Evolutionary conservation across 352 stramenopile species (phyloP).

Genomic region (Pythium rhizo-oryzae): DNA sequence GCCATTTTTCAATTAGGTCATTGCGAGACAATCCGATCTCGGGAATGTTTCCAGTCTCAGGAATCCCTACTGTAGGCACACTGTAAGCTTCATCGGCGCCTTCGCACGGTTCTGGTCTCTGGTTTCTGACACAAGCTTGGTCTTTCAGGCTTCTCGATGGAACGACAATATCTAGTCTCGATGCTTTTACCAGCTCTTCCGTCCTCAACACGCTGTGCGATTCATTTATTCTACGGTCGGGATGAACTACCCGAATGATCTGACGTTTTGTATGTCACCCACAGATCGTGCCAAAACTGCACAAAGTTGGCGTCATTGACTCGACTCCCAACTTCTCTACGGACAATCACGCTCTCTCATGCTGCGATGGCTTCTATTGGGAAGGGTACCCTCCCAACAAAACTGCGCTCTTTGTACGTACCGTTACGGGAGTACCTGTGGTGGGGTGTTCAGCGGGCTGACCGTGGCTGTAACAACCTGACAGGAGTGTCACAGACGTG

Average conservation of each 20-base stretch:
- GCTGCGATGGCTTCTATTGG: neutral
- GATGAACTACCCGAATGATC: neutral
- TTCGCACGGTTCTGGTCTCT: neutral
- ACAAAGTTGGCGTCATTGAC: neutral
- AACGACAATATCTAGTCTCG: neutral
- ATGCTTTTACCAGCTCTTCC: neutral
- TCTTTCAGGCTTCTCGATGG: constrained; percentile 4
- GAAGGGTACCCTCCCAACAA: neutral
- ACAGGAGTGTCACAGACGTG: constrained; percentile 2
- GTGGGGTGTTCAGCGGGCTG: too few species aligned
- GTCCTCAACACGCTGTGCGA: neutral
- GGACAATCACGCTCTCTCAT: neutral
- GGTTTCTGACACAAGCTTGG: neutral
- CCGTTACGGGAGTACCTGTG: too few species aligned
- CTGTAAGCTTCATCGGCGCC: neutral
- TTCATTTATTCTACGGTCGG: neutral
- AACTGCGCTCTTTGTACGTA: constrained; percentile 9
- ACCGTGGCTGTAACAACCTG: neutral
- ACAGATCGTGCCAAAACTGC: constrained; percentile 9
- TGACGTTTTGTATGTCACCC: neutral
- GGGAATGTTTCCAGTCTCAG: neutral
- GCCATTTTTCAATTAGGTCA: neutral
- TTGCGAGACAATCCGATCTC: constrained; percentile 1
- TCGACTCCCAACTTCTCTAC: neutral
- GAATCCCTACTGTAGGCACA: neutral